A percentile compares a stretch with the other conserved stretches of the same genome.
Evolutionary conservation across 352 stramenopile species (phyloP).

Genomic region (Globisporangium camurandrum): DNA sequence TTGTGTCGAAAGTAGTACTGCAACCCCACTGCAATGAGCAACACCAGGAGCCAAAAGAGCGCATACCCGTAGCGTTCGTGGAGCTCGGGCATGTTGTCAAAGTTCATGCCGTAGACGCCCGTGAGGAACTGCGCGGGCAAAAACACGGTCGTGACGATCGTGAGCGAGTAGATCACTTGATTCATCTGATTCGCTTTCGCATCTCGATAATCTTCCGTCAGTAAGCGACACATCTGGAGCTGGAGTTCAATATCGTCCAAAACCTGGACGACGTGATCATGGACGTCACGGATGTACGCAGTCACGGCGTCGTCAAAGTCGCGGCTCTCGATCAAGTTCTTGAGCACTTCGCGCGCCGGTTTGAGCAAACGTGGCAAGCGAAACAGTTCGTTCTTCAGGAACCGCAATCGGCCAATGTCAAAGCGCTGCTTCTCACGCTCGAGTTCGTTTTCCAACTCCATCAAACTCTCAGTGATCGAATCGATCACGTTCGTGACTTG

Average conservation of each 20-base stretch:
- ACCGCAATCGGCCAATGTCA: slow-evolving; percentile 49
- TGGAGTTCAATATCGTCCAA: slow-evolving; percentile 80
- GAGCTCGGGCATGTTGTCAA: slow-evolving; percentile 85
- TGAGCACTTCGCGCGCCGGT: slow-evolving; percentile 71
- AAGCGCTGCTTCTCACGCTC: slow-evolving; percentile 65
- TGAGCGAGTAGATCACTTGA: slow-evolving; percentile 88
- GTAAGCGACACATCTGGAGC: slow-evolving; percentile 66
- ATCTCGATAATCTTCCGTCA: slow-evolving; percentile 81
- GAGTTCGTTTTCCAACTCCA: slow-evolving; percentile 70
- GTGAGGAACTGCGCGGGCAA: slow-evolving; percentile 84
- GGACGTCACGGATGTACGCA: slow-evolving; percentile 80
- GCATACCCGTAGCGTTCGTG: slow-evolving; percentile 73
- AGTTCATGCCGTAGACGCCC: slow-evolving; percentile 89
- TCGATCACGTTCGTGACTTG: slow-evolving; percentile 73
- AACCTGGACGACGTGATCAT: slow-evolving; percentile 75
- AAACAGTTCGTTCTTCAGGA: slow-evolving; percentile 78
- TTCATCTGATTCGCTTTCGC: slow-evolving; percentile 84
- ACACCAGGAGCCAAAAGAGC: slow-evolving; percentile 75
- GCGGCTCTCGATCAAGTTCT: slow-evolving; percentile 77
- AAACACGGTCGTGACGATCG: slow-evolving; percentile 85
- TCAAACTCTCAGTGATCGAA: slow-evolving; percentile 66
- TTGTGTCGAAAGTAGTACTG: slow-evolving; percentile 83
- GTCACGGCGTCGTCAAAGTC: slow-evolving; percentile 75
- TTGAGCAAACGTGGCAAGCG: slow-evolving; percentile 72
- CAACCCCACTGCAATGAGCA: slow-evolving; percentile 52